These are phyloP conservation scores for Nakazawaea laoshanensis DNA, from an alignment of 805 yeast species.

Conservation along the genomic window DNA sequence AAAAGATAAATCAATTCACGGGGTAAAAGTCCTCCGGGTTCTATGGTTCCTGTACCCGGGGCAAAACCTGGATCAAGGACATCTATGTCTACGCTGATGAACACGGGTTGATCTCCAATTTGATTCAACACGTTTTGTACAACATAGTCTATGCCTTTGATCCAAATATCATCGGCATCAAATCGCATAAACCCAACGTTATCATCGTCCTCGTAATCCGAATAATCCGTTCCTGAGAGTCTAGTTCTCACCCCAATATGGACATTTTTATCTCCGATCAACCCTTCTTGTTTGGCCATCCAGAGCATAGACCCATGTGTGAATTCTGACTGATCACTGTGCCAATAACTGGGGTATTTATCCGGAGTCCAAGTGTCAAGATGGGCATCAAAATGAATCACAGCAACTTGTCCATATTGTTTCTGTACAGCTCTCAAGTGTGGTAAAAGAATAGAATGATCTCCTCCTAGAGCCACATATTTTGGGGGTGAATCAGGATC, in stretches of 20 bases:
- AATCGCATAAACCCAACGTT: constrained; percentile 63
- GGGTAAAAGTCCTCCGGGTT: constrained; percentile 52
- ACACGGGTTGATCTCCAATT: constrained; percentile 63
- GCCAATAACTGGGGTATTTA: constrained; percentile 59
- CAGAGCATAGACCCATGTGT: constrained; percentile 86
- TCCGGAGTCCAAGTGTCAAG: constrained; percentile 76
- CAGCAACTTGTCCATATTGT: constrained; percentile 52
- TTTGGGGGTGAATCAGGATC: constrained; percentile 40
- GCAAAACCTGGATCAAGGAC: constrained; percentile 51
- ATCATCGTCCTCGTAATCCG: constrained; percentile 60
- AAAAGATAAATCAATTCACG: constrained; percentile 43
- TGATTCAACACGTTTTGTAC: constrained; percentile 41
- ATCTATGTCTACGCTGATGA: constrained; percentile 71
- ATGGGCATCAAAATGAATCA: constrained; percentile 81
- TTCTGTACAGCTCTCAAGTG: constrained; percentile 57
- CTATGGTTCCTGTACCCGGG: constrained; percentile 52
- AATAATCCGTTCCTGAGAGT: constrained; percentile 49
- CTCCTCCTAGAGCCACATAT: constrained; percentile 72
- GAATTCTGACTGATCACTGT: constrained; percentile 46
- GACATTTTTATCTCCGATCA: constrained; percentile 47
- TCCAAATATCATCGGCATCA: constrained; percentile 67
- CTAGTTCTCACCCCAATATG: constrained; percentile 78
- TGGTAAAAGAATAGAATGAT: constrained; percentile 70
- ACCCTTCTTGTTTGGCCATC: constrained; percentile 69
- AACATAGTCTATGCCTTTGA: constrained; percentile 47